Evolutionary conservation across 2,329 filamentous ascomycete genomes (phyloP), one percentile per base, ranked within the genome.

Genomic region (Emmonsiellopsis sp.): DNA sequence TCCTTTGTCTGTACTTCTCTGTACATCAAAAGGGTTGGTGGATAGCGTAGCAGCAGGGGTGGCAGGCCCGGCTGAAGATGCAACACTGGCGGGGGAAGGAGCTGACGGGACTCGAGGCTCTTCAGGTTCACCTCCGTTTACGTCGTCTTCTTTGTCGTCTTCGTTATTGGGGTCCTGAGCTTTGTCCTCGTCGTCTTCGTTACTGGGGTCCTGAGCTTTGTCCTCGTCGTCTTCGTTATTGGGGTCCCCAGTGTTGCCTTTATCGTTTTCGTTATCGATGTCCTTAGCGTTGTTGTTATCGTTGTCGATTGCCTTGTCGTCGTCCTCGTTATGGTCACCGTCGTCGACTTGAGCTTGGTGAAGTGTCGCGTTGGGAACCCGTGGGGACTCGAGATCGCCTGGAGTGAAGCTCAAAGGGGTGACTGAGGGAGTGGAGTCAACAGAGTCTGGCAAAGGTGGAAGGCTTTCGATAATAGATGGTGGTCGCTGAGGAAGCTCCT

Each of bases 391-490:
- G 15, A 51, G 31, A 35, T n/a, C 46, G 7, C 50, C 53, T 30
- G 54, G 44, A 30, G 32, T 51, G 10, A 52, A 50, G 45, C 51
- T 55, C 35, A 55, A 52, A 11, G 55, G 50, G 13, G 55, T 55
- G 11, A 13, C 55, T 31, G 54, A 53, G 2, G 50, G 52, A 10
- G 53, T 54, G 46, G 57, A 47, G 9, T 51, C 42, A 37, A 58
- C 35, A 16, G 61, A 54, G 15, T 57, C 52, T 40, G 55, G 53
- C 35, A 55, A 54, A 10, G 47, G 52, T 41, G 32, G 53, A 45
- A 57, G 55, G 26, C 50, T 62, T 54, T 62, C 55, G 52, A 56
- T 60, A 52, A 54, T 61, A 58, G 52, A 50, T 38, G 43, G 38
- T 15, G 34, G n/a, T 13, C 42, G 44, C 40, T 42, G 30, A 3